These are phyloP conservation scores for Lolium perenne DNA, from an alignment of 176 grass and related monocot genomes.

Conservation along the genomic window DNA sequence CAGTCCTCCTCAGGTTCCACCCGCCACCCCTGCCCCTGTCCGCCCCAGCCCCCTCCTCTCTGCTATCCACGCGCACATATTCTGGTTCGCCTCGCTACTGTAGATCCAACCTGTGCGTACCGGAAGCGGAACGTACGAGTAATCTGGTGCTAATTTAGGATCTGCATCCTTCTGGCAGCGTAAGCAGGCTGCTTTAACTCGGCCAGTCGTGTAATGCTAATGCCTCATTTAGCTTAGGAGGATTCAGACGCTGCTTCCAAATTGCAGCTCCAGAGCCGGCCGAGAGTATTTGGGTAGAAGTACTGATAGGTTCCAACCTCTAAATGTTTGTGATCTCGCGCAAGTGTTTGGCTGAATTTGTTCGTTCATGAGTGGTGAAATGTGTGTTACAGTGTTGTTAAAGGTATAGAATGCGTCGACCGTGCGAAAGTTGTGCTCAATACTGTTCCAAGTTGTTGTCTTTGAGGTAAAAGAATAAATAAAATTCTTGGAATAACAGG, in stretches of 20 bases:
- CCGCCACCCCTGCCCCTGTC: no score
- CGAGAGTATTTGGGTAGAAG: neutral
- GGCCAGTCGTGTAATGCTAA: neutral
- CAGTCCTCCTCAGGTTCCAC: no score
- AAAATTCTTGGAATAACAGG: neutral
- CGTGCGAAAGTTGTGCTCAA: no score
- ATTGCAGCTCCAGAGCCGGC: neutral
- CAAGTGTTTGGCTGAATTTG: neutral
- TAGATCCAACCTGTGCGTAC: no score
- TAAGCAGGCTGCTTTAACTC: neutral
- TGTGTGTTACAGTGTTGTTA: neutral
- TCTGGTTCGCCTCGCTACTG: neutral
- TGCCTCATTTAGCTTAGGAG: neutral
- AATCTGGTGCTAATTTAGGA: neutral
- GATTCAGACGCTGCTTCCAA: neutral
- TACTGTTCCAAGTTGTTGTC: no score
- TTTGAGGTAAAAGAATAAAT: no score
- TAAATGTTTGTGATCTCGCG: neutral
- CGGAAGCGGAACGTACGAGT: no score
- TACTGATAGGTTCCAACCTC: neutral
- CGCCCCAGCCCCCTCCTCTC: no score
- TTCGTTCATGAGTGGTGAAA: neutral
- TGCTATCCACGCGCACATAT: neutral
- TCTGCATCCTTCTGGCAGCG: neutral
- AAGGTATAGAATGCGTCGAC: neutral